Evolutionary conservation across 768 basidiomycete genomes (phyloP).

Genomic region (Lactarius hatsudake): DNA sequence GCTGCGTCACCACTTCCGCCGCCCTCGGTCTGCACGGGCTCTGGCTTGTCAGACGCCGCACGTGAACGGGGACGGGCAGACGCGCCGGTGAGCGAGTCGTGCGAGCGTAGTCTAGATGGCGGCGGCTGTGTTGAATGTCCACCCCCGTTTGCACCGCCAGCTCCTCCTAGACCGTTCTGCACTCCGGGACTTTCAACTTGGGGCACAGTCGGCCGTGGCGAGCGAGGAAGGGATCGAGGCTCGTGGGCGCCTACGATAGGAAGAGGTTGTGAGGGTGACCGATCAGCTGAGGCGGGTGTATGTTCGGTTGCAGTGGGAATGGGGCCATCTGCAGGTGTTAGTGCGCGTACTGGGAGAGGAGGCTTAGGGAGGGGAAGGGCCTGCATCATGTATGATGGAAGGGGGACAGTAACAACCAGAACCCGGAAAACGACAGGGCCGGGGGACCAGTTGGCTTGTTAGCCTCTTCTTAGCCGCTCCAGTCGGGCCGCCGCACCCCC

Average conservation of each 20-base stretch:
- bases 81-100: conserved; percentile 19
- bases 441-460: conserved; percentile 2
- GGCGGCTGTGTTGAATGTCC: background rate
- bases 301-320: background rate
- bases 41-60: conserved; percentile 22
- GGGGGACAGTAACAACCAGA: conserved; percentile 11
- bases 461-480: background rate
- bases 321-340: conserved; percentile 4
- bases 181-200: conserved; percentile 1
- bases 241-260: conserved; percentile 15
- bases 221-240: conserved; percentile 15
- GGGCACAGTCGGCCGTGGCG: conserved; percentile 6
- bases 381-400: conserved; percentile 20
- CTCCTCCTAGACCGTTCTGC: background rate
- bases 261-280: conserved; percentile 12
- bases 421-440: background rate
- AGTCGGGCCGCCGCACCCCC: conserved; percentile 6
- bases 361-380: conserved; percentile 21
- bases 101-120: conserved; percentile 16
- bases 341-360: conserved; percentile 10
- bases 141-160: background rate
- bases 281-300: conserved; percentile 13
- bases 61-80: conserved; percentile 19
- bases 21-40: background rate
- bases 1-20: background rate